A percentile compares a stretch with the other conserved stretches of the same genome.
phyloP scores from a whole-genome alignment of 768 basidiomycete genomes.

The Polyporus arcularius region DNA sequence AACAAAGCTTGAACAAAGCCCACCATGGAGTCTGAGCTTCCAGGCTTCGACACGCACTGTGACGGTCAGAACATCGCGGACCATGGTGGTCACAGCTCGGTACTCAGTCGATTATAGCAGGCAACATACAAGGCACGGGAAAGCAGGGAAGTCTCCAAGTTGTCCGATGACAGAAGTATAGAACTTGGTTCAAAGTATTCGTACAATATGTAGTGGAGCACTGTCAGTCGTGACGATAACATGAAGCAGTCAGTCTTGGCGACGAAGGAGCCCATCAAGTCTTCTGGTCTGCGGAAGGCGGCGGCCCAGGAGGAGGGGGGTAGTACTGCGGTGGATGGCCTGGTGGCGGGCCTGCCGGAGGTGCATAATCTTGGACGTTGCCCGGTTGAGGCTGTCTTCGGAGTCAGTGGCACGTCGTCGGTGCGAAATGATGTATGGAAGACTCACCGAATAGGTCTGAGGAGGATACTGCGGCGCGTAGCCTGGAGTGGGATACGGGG shows the following conservation, averaged over 20 bases:
- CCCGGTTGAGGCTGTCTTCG: background rate
- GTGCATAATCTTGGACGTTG: conserved; percentile 5
- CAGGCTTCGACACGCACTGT: background rate
- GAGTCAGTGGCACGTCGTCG: background rate
- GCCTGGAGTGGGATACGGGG: background rate
- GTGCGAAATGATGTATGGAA: background rate
- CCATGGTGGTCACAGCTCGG: too few species aligned
- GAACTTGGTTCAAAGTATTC: too few species aligned
- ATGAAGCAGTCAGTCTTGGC: too few species aligned
- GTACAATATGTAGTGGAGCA: too few species aligned
- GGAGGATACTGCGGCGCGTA: conserved; percentile 21
- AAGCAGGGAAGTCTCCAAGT: too few species aligned
- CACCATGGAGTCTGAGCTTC: background rate
- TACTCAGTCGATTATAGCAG: too few species aligned
- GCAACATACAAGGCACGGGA: too few species aligned
- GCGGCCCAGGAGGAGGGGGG: conserved; percentile 5
- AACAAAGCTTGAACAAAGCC: conserved; percentile 9
- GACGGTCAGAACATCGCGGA: too few species aligned
- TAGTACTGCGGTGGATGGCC: conserved; percentile 10
- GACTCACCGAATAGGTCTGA: conserved; percentile 15
- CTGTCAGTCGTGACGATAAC: too few species aligned
- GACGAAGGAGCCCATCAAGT: background rate
- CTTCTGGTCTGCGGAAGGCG: conserved; percentile 9
- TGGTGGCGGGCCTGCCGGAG: conserved; percentile 9
- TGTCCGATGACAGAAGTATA: background rate